Base-by-base conservation (phyloP, 345 rosid species). In the Brassica incana region DNA sequence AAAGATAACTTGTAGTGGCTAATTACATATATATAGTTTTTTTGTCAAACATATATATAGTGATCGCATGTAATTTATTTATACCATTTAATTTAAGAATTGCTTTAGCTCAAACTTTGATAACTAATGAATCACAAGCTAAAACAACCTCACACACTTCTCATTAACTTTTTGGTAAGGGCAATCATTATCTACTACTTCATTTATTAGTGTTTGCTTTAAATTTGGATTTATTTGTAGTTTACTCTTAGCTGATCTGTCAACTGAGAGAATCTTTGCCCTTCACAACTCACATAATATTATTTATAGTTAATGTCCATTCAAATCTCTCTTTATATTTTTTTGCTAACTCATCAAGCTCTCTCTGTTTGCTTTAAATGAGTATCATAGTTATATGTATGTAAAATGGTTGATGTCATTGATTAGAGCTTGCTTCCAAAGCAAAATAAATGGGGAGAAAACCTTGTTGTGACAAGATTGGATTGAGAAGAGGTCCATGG, bases 401-500 rank as follows among this genome's bases (percentile, higher is more conserved):
- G 33, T 30, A 10, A 64, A 36, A 36, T 73, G 78, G n/a, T 79
- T 9, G 38, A 72, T 61, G 25, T 73, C 40, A 66, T 32, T 14
- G 33, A 35, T 6, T 69, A 62, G 62, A 63, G 43, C 32, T 73
- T 67, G 20, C 33, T 48, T 69, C 43, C 4, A 9, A 6, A 36
- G 23, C 23, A 20, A 20, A 20, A 20, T 20, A 43, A 35, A 81
- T 81, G 84, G 99, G 98, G 82, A 88, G 99, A 58, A 86, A 89
- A 77, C 99, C 99, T 73, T 95, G 99, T 27, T 95, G 99, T 79
- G 95, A 95, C 43, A 95, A 92, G 80, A 85, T 91, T 67, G 99
- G 99, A 65, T 67, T 95, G 77, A 92, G 90, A 83, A 82, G 97
- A 74, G 99, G 99, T 78, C 98, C 99, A 52, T 95, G 99, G 99